Conservation (phyloP, 441 rosid genomes). For the Erodium trifolium region DNA sequence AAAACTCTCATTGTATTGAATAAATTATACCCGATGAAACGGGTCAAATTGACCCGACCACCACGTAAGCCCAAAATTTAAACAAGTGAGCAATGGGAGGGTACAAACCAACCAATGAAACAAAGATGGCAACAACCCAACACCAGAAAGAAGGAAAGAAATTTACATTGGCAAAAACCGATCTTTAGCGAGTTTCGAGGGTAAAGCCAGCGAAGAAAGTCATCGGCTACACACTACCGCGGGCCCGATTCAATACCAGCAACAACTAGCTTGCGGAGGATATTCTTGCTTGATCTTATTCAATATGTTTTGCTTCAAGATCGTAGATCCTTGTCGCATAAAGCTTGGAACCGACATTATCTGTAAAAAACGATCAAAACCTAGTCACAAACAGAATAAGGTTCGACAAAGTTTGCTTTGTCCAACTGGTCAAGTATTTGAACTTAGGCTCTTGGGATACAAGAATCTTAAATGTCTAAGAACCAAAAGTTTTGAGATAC, state of each 20-base stretch:
- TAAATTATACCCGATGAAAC: slow-evolving; percentile 17
- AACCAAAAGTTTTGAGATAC: too few relatives aligned
- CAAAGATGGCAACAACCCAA: background rate
- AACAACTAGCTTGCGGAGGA: slow-evolving; percentile 36
- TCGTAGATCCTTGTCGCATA: slow-evolving; percentile 71
- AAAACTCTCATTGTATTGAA: background rate
- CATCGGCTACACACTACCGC: too few relatives aligned
- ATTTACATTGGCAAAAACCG: slow-evolving; percentile 31
- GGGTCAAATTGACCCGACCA: too few relatives aligned
- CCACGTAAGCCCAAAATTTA: slow-evolving; percentile 23
- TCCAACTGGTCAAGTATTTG: too few relatives aligned
- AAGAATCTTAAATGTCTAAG: too few relatives aligned
- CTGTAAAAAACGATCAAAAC: slow-evolving; percentile 25
- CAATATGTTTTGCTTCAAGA: slow-evolving; percentile 42
- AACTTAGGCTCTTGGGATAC: too few relatives aligned
- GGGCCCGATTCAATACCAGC: slow-evolving; percentile 17
- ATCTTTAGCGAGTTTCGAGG: slow-evolving; percentile 15
- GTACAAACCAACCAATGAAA: slow-evolving; percentile 20
- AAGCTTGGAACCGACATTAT: slow-evolving; percentile 89
- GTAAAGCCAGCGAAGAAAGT: too few relatives aligned
- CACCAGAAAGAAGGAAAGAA: slow-evolving; percentile 18
- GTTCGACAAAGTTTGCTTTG: too few relatives aligned
- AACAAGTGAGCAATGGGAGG: slow-evolving; percentile 23
- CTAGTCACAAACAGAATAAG: slow-evolving; percentile 12
- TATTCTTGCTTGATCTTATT: slow-evolving; percentile 51